Conservation (phyloP, 129 eudicot species). For the Cynara cardunculus region DNA sequence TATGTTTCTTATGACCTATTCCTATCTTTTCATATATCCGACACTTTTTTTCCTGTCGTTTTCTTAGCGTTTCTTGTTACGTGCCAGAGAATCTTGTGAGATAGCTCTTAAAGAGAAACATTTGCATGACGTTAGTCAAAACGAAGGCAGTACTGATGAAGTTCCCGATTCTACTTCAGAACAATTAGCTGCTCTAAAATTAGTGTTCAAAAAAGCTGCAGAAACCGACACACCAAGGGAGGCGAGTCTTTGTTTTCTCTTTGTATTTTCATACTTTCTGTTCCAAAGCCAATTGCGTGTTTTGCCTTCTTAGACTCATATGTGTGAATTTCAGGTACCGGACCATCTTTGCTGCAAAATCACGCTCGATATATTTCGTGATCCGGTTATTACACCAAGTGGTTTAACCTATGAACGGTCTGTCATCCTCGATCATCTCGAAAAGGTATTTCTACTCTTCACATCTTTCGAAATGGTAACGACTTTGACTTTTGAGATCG, state of each 20-base stretch:
- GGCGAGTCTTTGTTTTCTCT: slow-evolving; percentile 31
- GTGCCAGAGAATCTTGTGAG: slow-evolving; percentile 67
- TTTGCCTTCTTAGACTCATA: background rate
- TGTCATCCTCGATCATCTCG: slow-evolving; percentile 72
- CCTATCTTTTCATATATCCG: background rate
- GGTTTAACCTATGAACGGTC: slow-evolving; percentile 89
- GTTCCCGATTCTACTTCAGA: slow-evolving; percentile 16
- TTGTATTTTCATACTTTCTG: background rate
- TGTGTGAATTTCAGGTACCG: slow-evolving; percentile 61
- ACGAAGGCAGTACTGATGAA: slow-evolving; percentile 56
- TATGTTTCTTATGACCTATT: slow-evolving; percentile 17
- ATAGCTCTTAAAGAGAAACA: slow-evolving; percentile 61
- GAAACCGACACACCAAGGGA: slow-evolving; percentile 75
- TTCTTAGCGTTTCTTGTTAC: slow-evolving; percentile 7
- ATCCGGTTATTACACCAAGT: slow-evolving; percentile 95
- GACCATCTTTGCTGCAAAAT: slow-evolving; percentile 91
- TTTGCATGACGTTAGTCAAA: slow-evolving; percentile 24
- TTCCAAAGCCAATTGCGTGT: background rate
- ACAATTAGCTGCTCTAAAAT: slow-evolving; percentile 51
- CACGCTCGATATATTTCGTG: slow-evolving; percentile 88
- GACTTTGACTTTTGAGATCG: slow-evolving; percentile 1
- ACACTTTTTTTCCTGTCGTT: background rate
- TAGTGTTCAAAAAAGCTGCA: slow-evolving; percentile 63
- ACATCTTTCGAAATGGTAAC: background rate
- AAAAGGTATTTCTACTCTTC: slow-evolving; percentile 49